These are phyloP conservation scores for Myxozyma vanderwaltii DNA, from an alignment of 805 yeast genomes.

Conservation along the genomic window DNA sequence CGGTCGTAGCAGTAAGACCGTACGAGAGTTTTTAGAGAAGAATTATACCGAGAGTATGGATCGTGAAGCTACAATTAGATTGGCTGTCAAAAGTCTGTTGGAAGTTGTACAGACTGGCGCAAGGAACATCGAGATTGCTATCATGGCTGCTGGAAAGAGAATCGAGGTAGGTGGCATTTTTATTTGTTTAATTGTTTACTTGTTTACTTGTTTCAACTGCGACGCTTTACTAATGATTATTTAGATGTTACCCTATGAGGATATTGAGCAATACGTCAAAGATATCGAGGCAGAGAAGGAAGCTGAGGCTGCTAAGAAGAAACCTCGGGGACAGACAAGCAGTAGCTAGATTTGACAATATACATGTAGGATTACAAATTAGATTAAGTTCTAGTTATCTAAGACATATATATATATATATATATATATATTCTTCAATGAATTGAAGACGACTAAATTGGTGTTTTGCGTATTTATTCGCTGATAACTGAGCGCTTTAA, in stretches of 20 bases:
- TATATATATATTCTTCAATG: background rate
- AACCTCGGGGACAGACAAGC: conserved; percentile 34
- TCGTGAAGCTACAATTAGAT: conserved; percentile 69
- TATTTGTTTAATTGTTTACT: background rate
- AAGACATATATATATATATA: background rate
- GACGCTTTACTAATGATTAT: no score
- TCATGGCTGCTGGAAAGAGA: conserved; percentile 69
- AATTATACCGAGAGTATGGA: conserved; percentile 66
- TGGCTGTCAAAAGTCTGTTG: conserved; percentile 81
- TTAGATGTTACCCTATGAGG: conserved; percentile 60
- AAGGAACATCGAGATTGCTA: conserved; percentile 88
- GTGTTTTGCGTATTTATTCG: no score
- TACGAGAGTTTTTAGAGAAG: conserved; percentile 91
- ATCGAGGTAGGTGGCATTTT: conserved; percentile 45
- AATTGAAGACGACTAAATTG: no score
- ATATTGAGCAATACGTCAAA: conserved; percentile 71
- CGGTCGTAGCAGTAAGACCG: conserved; percentile 93
- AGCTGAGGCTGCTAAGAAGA: conserved; percentile 77
- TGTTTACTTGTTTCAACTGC: no score
- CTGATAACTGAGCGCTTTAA: background rate
- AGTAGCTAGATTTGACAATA: background rate
- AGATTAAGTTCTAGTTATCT: background rate
- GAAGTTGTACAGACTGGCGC: conserved; percentile 99
- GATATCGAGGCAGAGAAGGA: conserved; percentile 87
- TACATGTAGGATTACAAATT: background rate